A percentile compares a stretch with the other conserved stretches of the same genome.
phyloP scores from a whole-genome alignment of 768 basidiomycete species.

The Termitomyces sp. region DNA sequence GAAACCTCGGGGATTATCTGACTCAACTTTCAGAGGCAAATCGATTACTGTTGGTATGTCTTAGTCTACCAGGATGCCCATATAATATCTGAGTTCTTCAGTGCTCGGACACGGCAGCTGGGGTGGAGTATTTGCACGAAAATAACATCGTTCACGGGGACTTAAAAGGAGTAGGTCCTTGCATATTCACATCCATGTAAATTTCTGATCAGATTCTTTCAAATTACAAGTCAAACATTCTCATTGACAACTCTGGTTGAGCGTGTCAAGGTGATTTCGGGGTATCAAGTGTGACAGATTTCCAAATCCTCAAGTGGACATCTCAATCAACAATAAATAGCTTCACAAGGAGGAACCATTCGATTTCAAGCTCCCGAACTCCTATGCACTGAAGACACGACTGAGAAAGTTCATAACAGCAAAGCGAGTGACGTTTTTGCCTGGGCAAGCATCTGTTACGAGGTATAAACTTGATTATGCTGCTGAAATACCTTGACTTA shows the following conservation, averaged over 20 bases:
- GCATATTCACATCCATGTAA: neutral
- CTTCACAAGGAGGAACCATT: neutral
- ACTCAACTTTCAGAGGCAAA: constrained; percentile 3
- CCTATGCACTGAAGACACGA: neutral
- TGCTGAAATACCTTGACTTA: neutral
- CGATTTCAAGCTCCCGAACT: neutral
- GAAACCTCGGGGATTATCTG: constrained; percentile 22
- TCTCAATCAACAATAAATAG: neutral
- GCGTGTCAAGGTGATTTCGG: constrained; percentile 21
- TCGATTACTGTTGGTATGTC: neutral
- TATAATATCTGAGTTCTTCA: constrained; percentile 9
- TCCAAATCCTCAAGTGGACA: neutral
- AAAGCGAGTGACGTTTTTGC: no score
- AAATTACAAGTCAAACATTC: constrained; percentile 14
- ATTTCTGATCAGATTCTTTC: neutral
- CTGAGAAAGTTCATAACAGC: neutral
- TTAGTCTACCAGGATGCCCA: neutral
- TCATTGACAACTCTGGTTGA: constrained; percentile 10
- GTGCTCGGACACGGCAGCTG: constrained; percentile 24
- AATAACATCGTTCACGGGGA: neutral
- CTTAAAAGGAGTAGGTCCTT: constrained; percentile 19
- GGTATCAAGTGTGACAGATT: constrained; percentile 3
- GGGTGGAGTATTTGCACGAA: constrained; percentile 9
- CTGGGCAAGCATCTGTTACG: constrained; percentile 9
- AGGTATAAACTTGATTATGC: neutral